Evolutionary conservation across 805 yeast genomes (phyloP).

Genomic region (Candida alai): DNA sequence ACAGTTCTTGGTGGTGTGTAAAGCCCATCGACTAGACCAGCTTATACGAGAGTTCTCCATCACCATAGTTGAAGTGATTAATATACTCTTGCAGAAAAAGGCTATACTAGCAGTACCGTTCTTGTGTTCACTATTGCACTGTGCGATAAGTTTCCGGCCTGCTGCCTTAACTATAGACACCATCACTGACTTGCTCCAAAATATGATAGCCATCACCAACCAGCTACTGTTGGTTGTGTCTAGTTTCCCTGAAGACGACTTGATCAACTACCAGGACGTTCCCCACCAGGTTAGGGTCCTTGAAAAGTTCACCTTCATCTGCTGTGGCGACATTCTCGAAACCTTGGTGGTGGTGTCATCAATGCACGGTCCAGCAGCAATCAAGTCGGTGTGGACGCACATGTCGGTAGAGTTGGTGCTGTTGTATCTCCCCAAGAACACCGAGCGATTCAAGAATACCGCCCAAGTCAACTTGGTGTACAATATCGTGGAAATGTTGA

Average conservation of each 20-base stretch:
- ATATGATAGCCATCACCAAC: too few relatives aligned
- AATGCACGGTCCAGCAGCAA: slow-evolving; percentile 18
- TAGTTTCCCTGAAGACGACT: slow-evolving; percentile 20
- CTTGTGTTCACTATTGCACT: slow-evolving; percentile 53
- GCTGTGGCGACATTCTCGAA: slow-evolving; percentile 57
- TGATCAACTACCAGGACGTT: slow-evolving; percentile 24
- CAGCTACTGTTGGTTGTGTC: too few relatives aligned
- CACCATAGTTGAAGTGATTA: slow-evolving; percentile 21
- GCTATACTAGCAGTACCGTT: slow-evolving; percentile 52
- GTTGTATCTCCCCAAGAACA: slow-evolving; percentile 45
- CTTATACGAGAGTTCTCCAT: slow-evolving; percentile 40
- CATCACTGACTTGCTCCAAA: too few relatives aligned
- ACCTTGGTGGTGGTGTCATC: slow-evolving; percentile 30
- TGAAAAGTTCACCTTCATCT: slow-evolving; percentile 48
- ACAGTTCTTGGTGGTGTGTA: slow-evolving; percentile 40
- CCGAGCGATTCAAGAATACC: slow-evolving; percentile 35
- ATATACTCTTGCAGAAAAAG: slow-evolving; percentile 19
- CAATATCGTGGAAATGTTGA: slow-evolving; percentile 52
- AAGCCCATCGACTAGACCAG: slow-evolving; percentile 47
- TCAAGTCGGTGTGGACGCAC: slow-evolving; percentile 18
- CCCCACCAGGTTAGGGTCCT: slow-evolving; percentile 33
- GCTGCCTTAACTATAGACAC: slow-evolving; percentile 50
- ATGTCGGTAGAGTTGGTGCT: slow-evolving; percentile 30
- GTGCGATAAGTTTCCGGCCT: slow-evolving; percentile 55
- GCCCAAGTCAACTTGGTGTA: slow-evolving; percentile 48